Percentiles rank a stretch among this genome's conserved stretches.
Evolutionary conservation across 768 basidiomycete genomes (phyloP).

Genomic region (Lentinus brumalis): DNA sequence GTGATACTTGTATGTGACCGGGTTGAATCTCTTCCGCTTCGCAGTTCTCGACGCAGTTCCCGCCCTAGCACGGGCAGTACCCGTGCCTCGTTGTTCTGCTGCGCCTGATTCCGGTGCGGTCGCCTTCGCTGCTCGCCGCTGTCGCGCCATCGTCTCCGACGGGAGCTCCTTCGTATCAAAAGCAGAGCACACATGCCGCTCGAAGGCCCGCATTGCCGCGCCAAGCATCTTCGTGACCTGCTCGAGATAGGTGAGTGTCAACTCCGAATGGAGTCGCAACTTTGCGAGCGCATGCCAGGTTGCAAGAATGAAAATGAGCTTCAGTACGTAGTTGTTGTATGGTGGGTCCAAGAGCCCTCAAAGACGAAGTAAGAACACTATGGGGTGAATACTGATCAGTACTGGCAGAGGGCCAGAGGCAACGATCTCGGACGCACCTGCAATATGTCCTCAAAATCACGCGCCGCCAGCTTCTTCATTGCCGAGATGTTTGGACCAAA

Average conservation of each 20-base stretch:
- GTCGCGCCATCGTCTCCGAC: constrained; percentile 30
- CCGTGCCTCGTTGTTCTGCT: too few relatives aligned
- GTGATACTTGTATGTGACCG: constrained; percentile 33
- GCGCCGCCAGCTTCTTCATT: constrained; percentile 31
- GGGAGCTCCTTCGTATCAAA: constrained; percentile 40
- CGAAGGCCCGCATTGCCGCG: constrained; percentile 34
- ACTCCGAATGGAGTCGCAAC: constrained; percentile 40
- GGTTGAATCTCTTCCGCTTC: too few relatives aligned
- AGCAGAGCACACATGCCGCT: constrained; percentile 23
- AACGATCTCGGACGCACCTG: constrained; percentile 19
- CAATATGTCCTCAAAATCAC: constrained; percentile 32
- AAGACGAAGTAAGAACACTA: too few relatives aligned
- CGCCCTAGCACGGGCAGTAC: too few relatives aligned
- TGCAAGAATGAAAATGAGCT: constrained; percentile 36
- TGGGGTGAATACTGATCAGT: constrained; percentile 9
- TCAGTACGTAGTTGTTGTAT: constrained; percentile 27
- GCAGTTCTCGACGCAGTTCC: too few relatives aligned
- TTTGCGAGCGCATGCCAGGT: constrained; percentile 44
- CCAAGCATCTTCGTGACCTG: constrained; percentile 33
- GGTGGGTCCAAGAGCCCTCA: constrained; percentile 28
- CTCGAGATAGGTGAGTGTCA: constrained; percentile 33
- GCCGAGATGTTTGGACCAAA: constrained; percentile 27
- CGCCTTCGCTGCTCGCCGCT: too few relatives aligned
- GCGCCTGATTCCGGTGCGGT: too few relatives aligned
- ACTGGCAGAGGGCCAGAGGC: too few relatives aligned